Base-by-base conservation (phyloP, 2,329 filamentous ascomycete genomes). In the Ustilaginoidea virens region DNA sequence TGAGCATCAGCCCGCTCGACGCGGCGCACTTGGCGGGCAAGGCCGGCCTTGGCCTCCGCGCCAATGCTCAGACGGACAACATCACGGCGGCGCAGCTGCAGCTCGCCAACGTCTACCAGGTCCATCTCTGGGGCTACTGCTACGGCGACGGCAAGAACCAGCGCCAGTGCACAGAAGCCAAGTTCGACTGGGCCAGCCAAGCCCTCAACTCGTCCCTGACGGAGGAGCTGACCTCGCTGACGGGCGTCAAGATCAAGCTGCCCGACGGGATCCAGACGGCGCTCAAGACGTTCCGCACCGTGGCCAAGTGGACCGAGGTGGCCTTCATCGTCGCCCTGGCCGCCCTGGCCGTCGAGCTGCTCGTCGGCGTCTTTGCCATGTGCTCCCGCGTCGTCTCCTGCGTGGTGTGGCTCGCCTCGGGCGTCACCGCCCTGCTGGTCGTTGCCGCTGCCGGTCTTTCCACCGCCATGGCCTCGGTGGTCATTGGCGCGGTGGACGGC, bases 111-210 rank as follows among this genome's bases (percentile, higher is more conserved):
- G 64, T 74, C 45, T 96, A 94, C 67, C 69, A 80, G 36, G 64
- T 96, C 47, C 72, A 69, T 47, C 65, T 96, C 21, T 92, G 82
- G 80, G 80, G 79, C 49, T 93, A 85, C 67, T 96, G 90, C 68
- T 60, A 62, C 33, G 72, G 67, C 30, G 55, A 64, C 28, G 52
- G 61, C 39, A 65, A 66, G 39, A 39, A 40, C 38, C 61, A 65
- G 37, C 61, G 63, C 38, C 60, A 66, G 41, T 96, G 87, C 69
- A 76, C 74, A 30, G 62, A 73, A 41, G 65, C 74, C 31, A 60
- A 76, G 50, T 74, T 76, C 42, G 63, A 82, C 56, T 98, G 81
- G 73, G 83, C 79, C 43, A 69, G 76, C 52, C 63, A 78, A 42
- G 67, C 74, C 2, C 60, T 92, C 38, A 70, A 79, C 37, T 78